Evolutionary conservation across 1,139 yeast species (phyloP), one percentile per base, ranked within the genome.

Genomic region (Saccharomycopsis hybrid): DNA sequence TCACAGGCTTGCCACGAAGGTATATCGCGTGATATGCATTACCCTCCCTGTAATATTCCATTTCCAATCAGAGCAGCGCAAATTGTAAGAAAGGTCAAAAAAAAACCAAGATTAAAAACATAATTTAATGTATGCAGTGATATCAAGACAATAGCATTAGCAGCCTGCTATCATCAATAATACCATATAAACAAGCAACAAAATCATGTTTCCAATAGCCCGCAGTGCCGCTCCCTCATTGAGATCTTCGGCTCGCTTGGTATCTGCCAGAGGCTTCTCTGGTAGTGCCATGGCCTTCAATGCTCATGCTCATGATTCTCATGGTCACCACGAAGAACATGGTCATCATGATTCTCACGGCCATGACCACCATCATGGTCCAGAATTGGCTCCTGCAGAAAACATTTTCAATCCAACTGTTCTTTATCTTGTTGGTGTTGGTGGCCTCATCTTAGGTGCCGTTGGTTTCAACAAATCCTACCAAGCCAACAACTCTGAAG

Each of bases 281-380:
- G 41, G 41, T 5, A 28, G 47, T n/a, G 13, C 47, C n/a, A 37
- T 36, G n/a, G 27, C 32, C 11, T 29, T 29, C 18, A 48, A 36
- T 35, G 45, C 18, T 7, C 49, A 46, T 41, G 48, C 11, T 5
- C 38, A 47, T 25, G 18, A 18, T 18, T 18, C 18, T 18, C 18
- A 18, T 18, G 18, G 18, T 18, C 43, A 42, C 40, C 51, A 45
- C 30, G 50, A 43, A 28, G 52, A 49, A 31, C 51, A 46, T 39
- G 32, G 24, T 11, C 37, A 46, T 31, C 41, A 36, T 24, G 18
- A 18, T 18, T 46, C 43, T 32, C 49, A 51, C 13, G 49, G 35
- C 7, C 43, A 47, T 8, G 41, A 43, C 35, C 50, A 47, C 43
- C 53, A 50, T 29, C 53, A 50, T 41, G 53, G 53, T 3, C 53